A percentile compares a stretch with the other conserved stretches of the same genome.
Evolutionary conservation across 2,329 filamentous ascomycete species (phyloP).

Genomic region (Didymella exigua): DNA sequence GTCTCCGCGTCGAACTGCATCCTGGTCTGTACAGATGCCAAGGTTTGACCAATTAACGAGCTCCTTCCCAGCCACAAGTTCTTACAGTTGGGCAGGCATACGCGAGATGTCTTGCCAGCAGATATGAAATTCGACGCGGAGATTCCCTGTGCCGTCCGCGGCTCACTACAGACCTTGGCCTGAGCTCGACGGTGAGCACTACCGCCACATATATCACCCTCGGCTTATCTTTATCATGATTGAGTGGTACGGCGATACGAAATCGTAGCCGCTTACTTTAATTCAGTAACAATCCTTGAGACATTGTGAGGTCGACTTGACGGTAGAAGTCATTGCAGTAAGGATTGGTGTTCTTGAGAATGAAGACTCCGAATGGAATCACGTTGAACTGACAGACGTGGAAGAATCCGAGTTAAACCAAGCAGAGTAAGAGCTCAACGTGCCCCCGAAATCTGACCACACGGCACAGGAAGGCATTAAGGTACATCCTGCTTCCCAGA

Average conservation of each 20-base stretch:
- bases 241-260: neutral
- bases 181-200: neutral
- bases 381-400: neutral
- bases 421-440: neutral
- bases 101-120: no score
- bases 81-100: no score
- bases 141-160: neutral
- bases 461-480: neutral
- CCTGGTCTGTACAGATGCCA: no score
- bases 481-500: neutral
- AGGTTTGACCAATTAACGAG: no score
- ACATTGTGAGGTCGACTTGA: neutral
- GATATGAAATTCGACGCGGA: no score
- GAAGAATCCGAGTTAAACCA: neutral
- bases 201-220: neutral
- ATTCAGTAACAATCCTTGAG: neutral
- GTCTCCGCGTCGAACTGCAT: no score
- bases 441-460: neutral
- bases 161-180: neutral
- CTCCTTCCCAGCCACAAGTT: no score
- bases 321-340: neutral
- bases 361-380: neutral
- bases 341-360: neutral
- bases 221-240: no score
- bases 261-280: neutral